Evolutionary conservation across 805 yeast genomes (phyloP).

Genomic region (Candida ulmi): DNA sequence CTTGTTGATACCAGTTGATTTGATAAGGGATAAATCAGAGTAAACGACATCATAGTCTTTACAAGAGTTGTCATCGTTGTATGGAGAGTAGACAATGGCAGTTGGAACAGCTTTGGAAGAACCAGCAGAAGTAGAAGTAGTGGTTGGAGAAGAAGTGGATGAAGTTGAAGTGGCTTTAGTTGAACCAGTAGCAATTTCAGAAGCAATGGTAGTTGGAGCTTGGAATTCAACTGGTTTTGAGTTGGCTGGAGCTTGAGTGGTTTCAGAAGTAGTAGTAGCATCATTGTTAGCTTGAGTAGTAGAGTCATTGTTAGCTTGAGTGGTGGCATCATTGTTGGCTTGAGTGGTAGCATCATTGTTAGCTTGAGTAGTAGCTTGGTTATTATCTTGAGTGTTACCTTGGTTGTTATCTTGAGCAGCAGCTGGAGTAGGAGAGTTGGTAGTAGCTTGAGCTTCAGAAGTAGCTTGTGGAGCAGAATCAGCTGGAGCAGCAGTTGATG

Average conservation of each 20-base stretch:
- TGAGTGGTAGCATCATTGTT: no score
- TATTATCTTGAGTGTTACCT: slow-evolving; percentile 12
- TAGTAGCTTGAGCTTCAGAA: slow-evolving; percentile 10
- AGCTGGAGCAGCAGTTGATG: slow-evolving; percentile 9
- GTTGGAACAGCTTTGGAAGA: slow-evolving; percentile 37
- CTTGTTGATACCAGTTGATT: slow-evolving; percentile 53
- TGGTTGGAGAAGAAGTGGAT: slow-evolving; percentile 5
- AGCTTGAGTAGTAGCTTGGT: slow-evolving; percentile 12
- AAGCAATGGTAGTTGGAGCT: slow-evolving; percentile 27
- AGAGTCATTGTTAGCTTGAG: no score
- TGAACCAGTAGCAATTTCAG: slow-evolving; percentile 26
- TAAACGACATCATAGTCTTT: slow-evolving; percentile 50
- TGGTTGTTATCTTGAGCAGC: slow-evolving; percentile 8
- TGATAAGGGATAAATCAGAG: slow-evolving; percentile 54
- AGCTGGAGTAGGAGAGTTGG: slow-evolving; percentile 16
- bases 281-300: no score
- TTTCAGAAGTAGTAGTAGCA: no score
- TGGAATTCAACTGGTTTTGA: slow-evolving; percentile 24
- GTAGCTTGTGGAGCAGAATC: slow-evolving; percentile 17
- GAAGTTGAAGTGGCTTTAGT: slow-evolving; percentile 23
- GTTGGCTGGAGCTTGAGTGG: slow-evolving; percentile 14
- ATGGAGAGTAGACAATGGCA: slow-evolving; percentile 75
- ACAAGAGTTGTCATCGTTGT: slow-evolving; percentile 61
- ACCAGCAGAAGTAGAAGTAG: slow-evolving; percentile 20
- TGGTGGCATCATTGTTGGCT: no score